Conservation (phyloP, 2,329 filamentous ascomycete species). For the Beauveria scarabaeidicola region DNA sequence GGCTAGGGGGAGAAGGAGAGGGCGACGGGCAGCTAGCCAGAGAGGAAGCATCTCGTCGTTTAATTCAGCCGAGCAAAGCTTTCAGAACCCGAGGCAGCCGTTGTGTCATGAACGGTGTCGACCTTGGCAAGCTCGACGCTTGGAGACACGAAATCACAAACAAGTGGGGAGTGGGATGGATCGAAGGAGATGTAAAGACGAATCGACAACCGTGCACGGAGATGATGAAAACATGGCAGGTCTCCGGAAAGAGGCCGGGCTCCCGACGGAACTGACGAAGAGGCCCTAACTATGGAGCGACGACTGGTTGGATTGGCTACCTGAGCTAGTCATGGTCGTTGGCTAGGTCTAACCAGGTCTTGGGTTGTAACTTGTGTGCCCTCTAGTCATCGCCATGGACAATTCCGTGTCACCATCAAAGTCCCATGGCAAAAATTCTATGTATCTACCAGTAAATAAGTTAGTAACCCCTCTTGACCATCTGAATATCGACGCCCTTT, state of each 20-base stretch:
- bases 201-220: slow-evolving; percentile 2
- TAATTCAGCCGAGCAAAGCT: background rate
- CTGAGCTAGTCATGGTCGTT: background rate
- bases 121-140: background rate
- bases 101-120: background rate
- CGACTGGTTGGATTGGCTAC: background rate
- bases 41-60: background rate
- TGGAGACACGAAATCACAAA: background rate
- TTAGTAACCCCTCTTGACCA: too few species aligned
- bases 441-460: too few species aligned
- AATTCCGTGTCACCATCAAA: background rate
- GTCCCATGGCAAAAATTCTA: background rate
- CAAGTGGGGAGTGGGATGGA: background rate
- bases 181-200: slow-evolving; percentile 3
- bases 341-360: background rate
- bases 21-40: background rate
- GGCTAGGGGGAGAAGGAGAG: background rate
- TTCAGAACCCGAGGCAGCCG: background rate
- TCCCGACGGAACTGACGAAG: background rate
- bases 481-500: background rate
- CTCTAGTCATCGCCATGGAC: background rate
- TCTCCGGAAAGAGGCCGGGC: background rate
- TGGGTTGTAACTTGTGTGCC: too few species aligned
- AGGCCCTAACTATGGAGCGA: too few species aligned
- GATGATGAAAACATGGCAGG: background rate